phyloP scores from a whole-genome alignment of 208 protist genomes.

The Wallacemonas sp. region DNA sequence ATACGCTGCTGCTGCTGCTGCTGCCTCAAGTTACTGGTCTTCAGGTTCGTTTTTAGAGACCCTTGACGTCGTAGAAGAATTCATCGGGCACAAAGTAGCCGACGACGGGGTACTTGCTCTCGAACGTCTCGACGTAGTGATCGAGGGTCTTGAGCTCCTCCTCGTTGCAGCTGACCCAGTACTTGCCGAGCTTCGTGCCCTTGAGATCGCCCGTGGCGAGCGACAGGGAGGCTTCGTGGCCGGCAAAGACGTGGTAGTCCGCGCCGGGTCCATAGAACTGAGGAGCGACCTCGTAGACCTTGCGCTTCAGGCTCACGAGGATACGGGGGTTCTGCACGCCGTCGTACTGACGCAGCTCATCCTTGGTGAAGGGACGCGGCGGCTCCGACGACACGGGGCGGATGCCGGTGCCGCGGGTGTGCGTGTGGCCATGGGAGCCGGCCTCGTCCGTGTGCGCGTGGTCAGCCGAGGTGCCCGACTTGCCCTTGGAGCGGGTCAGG shows the following conservation, averaged over 20 bases:
- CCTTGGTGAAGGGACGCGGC: slow-evolving; percentile 65
- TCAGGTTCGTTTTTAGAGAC: too few relatives aligned
- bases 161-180: slow-evolving; percentile 68
- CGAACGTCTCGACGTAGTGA: slow-evolving; percentile 69
- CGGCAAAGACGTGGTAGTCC: slow-evolving; percentile 82
- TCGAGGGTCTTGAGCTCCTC: slow-evolving; percentile 76
- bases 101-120: slow-evolving; percentile 82
- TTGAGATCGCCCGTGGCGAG: slow-evolving; percentile 65
- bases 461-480: slow-evolving; percentile 4
- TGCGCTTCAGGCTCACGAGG: slow-evolving; percentile 75
- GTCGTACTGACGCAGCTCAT: slow-evolving; percentile 68
- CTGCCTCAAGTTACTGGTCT: too few relatives aligned
- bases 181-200: slow-evolving; percentile 69
- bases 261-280: slow-evolving; percentile 84
- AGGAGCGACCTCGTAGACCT: slow-evolving; percentile 85
- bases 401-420: slow-evolving; percentile 45
- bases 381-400: slow-evolving; percentile 51
- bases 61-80: slow-evolving; percentile 51
- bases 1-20: too few relatives aligned
- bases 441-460: slow-evolving; percentile 10
- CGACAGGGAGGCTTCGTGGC: slow-evolving; percentile 64
- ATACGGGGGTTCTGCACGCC: slow-evolving; percentile 64
- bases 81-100: slow-evolving; percentile 82
- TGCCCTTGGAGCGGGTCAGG: slow-evolving; percentile 29
- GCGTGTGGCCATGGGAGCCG: slow-evolving; percentile 19